Evolutionary conservation across 805 yeast genomes (phyloP).

Genomic region (Zygotorulaspora chibaensis): DNA sequence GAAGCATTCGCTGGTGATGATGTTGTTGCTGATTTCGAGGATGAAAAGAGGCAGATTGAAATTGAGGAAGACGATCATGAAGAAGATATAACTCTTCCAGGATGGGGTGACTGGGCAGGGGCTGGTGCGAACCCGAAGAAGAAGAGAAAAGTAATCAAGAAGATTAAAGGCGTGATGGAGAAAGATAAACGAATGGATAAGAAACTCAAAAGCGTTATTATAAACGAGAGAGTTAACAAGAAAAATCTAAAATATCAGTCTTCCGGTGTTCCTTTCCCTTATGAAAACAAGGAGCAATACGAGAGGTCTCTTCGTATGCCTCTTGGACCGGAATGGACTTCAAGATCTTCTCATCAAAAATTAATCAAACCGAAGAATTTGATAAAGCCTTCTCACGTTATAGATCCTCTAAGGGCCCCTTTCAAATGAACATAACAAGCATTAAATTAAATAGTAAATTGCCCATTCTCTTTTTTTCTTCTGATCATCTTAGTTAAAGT

Average conservation of each 20-base stretch:
- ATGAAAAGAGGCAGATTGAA: constrained; percentile 63
- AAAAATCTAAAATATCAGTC: constrained; percentile 83
- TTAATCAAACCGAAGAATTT: constrained; percentile 84
- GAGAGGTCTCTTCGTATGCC: constrained; percentile 93
- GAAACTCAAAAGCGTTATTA: constrained; percentile 72
- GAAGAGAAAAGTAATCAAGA: constrained; percentile 63
- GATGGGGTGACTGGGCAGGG: constrained; percentile 99
- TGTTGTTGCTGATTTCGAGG: constrained; percentile 71
- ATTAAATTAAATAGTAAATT: not conserved
- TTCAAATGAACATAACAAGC: constrained; percentile 45
- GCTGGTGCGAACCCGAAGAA: constrained; percentile 43
- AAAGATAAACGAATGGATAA: constrained; percentile 74
- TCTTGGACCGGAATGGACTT: constrained; percentile 95
- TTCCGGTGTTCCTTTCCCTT: constrained; percentile 90
- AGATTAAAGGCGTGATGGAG: constrained; percentile 69
- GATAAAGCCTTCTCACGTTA: constrained; percentile 81
- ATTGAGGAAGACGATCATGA: constrained; percentile 84
- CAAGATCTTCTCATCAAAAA: constrained; percentile 80
- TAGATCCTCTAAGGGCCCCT: constrained; percentile 89
- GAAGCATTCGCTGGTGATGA: constrained; percentile 98
- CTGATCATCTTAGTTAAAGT: too few species aligned
- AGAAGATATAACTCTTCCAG: constrained; percentile 83
- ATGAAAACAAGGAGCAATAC: constrained; percentile 88
- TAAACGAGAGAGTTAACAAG: constrained; percentile 82
- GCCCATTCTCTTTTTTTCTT: not conserved